Percentiles rank a stretch among this genome's conserved stretches.
phyloP scores from a whole-genome alignment of 768 basidiomycete species.

The Naganishia friedmannii region DNA sequence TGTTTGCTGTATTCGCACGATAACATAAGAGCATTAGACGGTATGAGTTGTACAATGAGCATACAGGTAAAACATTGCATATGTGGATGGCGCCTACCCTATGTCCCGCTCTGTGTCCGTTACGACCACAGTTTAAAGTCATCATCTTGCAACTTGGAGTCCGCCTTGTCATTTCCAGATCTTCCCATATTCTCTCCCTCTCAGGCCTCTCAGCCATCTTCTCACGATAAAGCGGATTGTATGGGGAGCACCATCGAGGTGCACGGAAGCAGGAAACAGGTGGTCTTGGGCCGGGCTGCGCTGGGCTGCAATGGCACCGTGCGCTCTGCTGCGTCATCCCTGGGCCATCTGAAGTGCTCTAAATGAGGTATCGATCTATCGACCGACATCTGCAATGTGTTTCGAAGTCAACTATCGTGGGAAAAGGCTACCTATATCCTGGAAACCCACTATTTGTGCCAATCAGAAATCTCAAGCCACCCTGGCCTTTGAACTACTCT shows the following conservation, averaged over 20 bases:
- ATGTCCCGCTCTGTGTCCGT: no score
- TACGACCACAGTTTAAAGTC: neutral
- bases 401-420: no score
- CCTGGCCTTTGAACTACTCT: neutral
- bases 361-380: no score
- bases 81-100: no score
- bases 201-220: neutral
- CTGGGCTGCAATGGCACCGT: neutral
- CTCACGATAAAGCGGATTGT: neutral
- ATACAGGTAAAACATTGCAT: neutral
- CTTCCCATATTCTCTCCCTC: neutral
- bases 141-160: no score
- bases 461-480: neutral
- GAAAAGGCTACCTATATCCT: no score
- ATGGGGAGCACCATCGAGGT: neutral
- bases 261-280: neutral
- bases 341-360: no score
- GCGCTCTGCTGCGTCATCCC: slow-evolving; percentile 1
- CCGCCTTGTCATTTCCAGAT: no score
- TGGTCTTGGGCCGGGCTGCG: neutral
- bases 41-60: neutral
- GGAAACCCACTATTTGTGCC: neutral
- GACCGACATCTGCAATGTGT: no score
- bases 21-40: neutral
- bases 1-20: no score